Base-by-base conservation (phyloP, 2,329 filamentous ascomycete genomes). In the Annulohypoxylon truncatum region DNA sequence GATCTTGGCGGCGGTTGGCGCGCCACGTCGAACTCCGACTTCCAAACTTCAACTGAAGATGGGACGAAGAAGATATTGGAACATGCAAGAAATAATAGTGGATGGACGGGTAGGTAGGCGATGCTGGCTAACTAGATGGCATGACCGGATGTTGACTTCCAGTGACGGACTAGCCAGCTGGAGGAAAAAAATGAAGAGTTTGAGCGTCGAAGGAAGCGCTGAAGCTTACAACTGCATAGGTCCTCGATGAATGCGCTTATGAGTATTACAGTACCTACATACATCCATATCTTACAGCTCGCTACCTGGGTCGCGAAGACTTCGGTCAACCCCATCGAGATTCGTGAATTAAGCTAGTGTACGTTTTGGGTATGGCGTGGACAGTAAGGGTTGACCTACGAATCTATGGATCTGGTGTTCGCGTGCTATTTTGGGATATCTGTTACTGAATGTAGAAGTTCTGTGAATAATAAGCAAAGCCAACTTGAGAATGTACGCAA, bases 1-100 rank as follows among this genome's bases (percentile, higher is more conserved):
- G 48, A 57, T 54, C 67, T 63, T 69, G 67, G 61, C 61, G 26
- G 50, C 54, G 54, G 47, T 53, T 64, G 64, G 60, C 38, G 57
- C 53, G 51, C 57, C 57, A 62, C 50, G 46, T 61, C 29, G 50
- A 18, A 38, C 40, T 42, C 44, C 44, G 57, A 65, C 52, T 50
- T 22, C 48, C 57, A 42, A 44, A 44, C 44, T 58, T 57, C 26
- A 33, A 15, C 15, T 42, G 52, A 29, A 50, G 51, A 50, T 46
- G 61, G 48, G 15, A 38, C 31, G 20, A 38, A 28, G 42, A 52
- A 35, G 48, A 5, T 31, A 24, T 61, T 33, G 29, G 29, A 61
- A 61, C 50, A 57, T 57, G 58, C 38, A 55, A 53, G 35, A 33
- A 58, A 65, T 35, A 58, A 65, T 35, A 44, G 42, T 18, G 28